Base-by-base conservation (phyloP, 148 eudicot genomes). In the Rhododendron ferrugineum region DNA sequence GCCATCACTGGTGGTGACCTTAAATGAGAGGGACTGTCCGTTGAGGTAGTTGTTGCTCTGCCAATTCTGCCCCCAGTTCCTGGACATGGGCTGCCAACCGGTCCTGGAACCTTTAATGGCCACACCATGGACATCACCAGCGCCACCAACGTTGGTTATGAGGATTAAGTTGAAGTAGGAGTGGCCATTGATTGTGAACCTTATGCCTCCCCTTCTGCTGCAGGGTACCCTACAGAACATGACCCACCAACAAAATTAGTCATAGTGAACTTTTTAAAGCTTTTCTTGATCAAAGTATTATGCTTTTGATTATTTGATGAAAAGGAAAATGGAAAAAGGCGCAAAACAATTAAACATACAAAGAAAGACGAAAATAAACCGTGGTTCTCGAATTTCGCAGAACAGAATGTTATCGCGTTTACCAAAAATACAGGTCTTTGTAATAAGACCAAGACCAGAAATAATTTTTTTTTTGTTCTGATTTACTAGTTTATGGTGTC, bases 1-100 rank as follows among this genome's bases (percentile, higher is more conserved):
- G 1, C 95, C 90, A 47, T 93, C 92, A n/a, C 95, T 90, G 0
- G 95, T 89, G 82, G 92, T 92, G 84, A 92, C 94, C 89, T 87
- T 93, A 68, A 94, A 93, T 1, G 97, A 94, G 80, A 94, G 95
- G 82, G 90, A 44, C 44, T 94, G 97, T 6, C 97, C 97, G 56
- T 94, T 93, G 7, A 94, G 92, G 40, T 89, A 84, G 34, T 70
- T 10, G 90, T 92, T 93, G 93, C 94, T 92, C 80, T 94, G 97
- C 97, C 97, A 94, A 42, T 94, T 94, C 75, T 94, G 97, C 6
- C 97, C 97, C 97, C 97, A 94, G 88, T 94, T 94, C 44, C 97
- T 88, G 10, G 97, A 93, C 97, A 94, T 94, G 0, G 90, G 52
- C 58, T 88, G 90, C 97, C 97, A 94, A 1, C 88, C 81, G 4